Conservation (phyloP, 1,284 basidiomycete species). For the Trichosporon ovoides region DNA sequence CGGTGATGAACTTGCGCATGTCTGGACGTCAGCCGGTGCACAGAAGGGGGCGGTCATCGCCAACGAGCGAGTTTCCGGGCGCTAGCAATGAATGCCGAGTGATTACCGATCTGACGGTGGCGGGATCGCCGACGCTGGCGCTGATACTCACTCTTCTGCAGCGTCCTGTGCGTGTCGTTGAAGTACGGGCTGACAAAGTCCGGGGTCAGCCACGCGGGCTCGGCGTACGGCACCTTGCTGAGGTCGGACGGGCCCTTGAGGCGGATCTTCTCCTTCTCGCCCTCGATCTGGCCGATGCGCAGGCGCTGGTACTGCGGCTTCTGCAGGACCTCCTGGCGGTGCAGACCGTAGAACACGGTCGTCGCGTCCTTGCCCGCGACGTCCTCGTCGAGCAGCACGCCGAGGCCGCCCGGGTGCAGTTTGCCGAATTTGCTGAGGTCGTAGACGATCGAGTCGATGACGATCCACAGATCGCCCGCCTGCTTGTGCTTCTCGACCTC, state of each 20-base stretch:
- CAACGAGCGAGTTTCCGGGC: too few species aligned
- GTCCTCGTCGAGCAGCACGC: constrained; percentile 68
- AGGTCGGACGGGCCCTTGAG: constrained; percentile 57
- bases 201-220: constrained; percentile 71
- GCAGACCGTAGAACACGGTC: constrained; percentile 76
- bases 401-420: constrained; percentile 74
- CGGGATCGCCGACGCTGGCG: not conserved
- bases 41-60: not conserved
- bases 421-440: constrained; percentile 69
- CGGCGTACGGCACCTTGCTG: constrained; percentile 68
- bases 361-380: constrained; percentile 74
- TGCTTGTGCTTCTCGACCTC: constrained; percentile 61
- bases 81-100: not conserved
- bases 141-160: constrained; percentile 43
- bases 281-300: constrained; percentile 64
- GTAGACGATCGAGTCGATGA: constrained; percentile 76
- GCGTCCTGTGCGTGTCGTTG: constrained; percentile 55
- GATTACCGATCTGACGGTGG: not conserved
- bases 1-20: constrained; percentile 56
- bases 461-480: constrained; percentile 70
- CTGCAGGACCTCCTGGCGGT: constrained; percentile 70
- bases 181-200: constrained; percentile 83
- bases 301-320: constrained; percentile 68
- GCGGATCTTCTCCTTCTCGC: constrained; percentile 58
- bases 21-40: constrained; percentile 3